Percentiles rank a stretch among this genome's conserved stretches.
These are phyloP conservation scores for Aspergillus amoenus DNA, from an alignment of 2,329 filamentous ascomycete species.

Conservation along the genomic window DNA sequence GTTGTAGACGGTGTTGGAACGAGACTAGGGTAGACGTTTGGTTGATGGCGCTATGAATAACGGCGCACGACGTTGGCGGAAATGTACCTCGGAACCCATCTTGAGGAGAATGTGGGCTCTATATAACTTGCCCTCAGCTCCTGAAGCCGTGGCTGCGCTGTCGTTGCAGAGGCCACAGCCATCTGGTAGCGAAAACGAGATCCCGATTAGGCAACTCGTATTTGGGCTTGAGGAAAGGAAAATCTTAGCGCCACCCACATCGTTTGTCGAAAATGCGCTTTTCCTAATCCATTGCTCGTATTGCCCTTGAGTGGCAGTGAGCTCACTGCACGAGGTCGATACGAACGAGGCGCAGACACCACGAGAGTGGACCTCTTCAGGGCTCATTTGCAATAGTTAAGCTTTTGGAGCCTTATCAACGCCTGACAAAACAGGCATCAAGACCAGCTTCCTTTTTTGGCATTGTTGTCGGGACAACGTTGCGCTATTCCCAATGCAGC, in stretches of 20 bases:
- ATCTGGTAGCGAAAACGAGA: constrained; percentile 24
- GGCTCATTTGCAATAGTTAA: too few relatives aligned
- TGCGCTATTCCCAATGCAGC: constrained; percentile 10
- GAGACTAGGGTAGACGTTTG: not conserved
- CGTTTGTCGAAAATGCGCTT: not conserved
- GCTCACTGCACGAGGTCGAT: not conserved
- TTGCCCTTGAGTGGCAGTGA: not conserved
- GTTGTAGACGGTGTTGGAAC: not conserved
- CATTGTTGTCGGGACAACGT: constrained; percentile 20
- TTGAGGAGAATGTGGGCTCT: not conserved
- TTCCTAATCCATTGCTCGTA: not conserved
- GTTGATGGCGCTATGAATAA: not conserved
- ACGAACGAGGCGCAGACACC: not conserved
- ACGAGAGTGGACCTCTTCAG: not conserved
- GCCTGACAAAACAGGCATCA: constrained; percentile 13
- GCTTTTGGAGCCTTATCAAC: not conserved
- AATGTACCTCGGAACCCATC: not conserved
- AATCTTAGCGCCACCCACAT: not conserved
- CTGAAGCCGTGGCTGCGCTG: not conserved
- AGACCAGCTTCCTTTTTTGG: not conserved
- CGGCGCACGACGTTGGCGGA: not conserved
- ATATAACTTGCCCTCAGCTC: not conserved
- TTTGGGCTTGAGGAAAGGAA: not conserved
- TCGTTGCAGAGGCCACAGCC: not conserved
- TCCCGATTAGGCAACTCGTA: constrained; percentile 16